Evolutionary conservation across 768 basidiomycete species (phyloP).

Genomic region (Lactarius sanguifluus): DNA sequence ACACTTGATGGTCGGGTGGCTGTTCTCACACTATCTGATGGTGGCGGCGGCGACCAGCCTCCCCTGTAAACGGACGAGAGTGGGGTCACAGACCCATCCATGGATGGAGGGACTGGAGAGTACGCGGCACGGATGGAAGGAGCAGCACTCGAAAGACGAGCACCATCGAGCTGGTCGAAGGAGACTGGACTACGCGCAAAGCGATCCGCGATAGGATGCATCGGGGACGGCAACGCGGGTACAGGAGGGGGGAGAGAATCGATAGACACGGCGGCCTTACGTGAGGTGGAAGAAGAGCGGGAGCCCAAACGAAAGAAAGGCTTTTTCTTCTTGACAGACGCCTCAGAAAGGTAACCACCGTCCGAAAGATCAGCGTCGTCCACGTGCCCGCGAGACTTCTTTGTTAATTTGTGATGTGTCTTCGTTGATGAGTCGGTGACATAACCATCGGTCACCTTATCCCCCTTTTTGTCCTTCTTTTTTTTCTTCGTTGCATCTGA

Average conservation of each 20-base stretch:
- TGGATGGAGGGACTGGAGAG: neutral
- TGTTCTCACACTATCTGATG: neutral
- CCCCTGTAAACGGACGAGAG: neutral
- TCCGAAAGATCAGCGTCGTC: constrained; percentile 35
- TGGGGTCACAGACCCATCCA: neutral
- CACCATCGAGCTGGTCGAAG: neutral
- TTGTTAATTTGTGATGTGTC: constrained; percentile 18
- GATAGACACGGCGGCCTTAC: constrained; percentile 2
- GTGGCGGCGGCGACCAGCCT: neutral
- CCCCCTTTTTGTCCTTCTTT: constrained; percentile 26
- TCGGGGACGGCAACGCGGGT: constrained; percentile 17
- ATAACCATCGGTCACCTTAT: constrained; percentile 24
- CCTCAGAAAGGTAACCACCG: constrained; percentile 36
- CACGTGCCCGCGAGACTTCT: constrained; percentile 23
- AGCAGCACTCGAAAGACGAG: neutral
- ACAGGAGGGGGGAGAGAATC: constrained; percentile 21
- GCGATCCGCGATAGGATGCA: constrained; percentile 14
- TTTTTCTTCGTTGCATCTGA: constrained; percentile 28
- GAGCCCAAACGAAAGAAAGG: constrained; percentile 30
- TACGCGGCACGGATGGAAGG: neutral
- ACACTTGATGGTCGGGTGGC: constrained; percentile 1
- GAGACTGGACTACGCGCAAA: constrained; percentile 12
- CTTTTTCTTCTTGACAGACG: constrained; percentile 34
- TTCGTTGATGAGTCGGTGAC: constrained; percentile 6
- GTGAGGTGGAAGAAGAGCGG: constrained; percentile 21